Base-by-base conservation (phyloP, 129 eudicot species). In the Glebionis coronaria region DNA sequence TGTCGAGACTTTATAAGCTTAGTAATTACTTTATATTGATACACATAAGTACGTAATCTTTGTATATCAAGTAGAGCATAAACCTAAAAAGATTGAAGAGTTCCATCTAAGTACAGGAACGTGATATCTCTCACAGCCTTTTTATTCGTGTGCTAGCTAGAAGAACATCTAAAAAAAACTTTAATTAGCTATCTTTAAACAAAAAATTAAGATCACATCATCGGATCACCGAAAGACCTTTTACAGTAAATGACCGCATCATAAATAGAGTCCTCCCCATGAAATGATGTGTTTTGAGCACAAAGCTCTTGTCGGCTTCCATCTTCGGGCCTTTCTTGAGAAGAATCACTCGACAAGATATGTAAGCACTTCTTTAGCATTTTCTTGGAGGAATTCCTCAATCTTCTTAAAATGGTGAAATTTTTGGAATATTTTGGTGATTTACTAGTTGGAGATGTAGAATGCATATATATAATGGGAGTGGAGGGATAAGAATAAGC, bases 201-300 rank as follows among this genome's bases (percentile, higher is more conserved):
- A n/a, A n/a, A n/a, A n/a, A n/a, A n/a, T n/a, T n/a, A 12, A 14
- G 1, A 42, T 69, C 65, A 69, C 3, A n/a, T 68, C 56, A n/a
- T 56, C 18, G 56, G 6, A 2, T 20, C 25, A 23, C 12, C 9
- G 6, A 27, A 56, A 56, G 74, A 56, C 12, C 29, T 57, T 70
- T 57, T 70, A 42, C 74, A 56, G 18, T 70, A 56, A 70, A 38
- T 11, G 11, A 70, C 57, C 13, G 74, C 74, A 66, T 70, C 74
- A 14, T 10, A 70, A 9, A 70, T 42, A 12, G 56, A 70, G 19
- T 70, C 74, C 29, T 70, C 74, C 2, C 44, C 66, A 44, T 70
- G 44, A 27, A 23, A 27, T 1, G 66, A 56, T 2, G 44, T 70
- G 12, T 44, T 70, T 12, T 27, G 46, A 25, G 15, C 25, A 25